Evolutionary conservation across 805 yeast genomes (phyloP).

Genomic region (Nakazawaea wyomingensis): DNA sequence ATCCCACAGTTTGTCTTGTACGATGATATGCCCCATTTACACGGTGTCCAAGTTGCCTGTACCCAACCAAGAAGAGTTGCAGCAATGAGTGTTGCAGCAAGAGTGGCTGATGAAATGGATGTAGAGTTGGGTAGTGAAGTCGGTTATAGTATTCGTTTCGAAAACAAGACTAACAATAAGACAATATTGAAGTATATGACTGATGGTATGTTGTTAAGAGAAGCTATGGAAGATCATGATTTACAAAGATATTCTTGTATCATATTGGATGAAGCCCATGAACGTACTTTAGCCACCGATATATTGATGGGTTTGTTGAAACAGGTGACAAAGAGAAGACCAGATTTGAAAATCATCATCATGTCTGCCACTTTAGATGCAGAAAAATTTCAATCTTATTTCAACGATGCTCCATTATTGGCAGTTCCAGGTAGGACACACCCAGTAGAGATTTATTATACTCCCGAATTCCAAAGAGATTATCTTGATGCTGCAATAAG

Average conservation of each 20-base stretch:
- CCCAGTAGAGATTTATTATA: conserved; percentile 94
- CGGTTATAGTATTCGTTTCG: conserved; percentile 93
- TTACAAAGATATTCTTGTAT: conserved; percentile 79
- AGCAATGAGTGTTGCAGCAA: conserved; percentile 96
- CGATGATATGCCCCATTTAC: conserved; percentile 88
- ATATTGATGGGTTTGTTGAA: conserved; percentile 92
- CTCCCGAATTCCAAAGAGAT: conserved; percentile 95
- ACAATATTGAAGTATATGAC: conserved; percentile 95
- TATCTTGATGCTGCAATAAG: conserved; percentile 92
- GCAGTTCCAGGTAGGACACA: conserved; percentile 98
- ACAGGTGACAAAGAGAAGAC: conserved; percentile 72
- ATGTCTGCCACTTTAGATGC: conserved; percentile 99
- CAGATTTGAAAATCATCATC: conserved; percentile 84
- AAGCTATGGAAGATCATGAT: conserved; percentile 95
- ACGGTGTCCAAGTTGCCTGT: conserved; percentile 86
- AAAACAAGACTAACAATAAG: conserved; percentile 73
- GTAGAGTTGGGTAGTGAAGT: conserved; percentile 90
- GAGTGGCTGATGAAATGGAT: conserved; percentile 98
- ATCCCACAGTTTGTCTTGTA: conserved; percentile 92
- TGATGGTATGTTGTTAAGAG: conserved; percentile 96
- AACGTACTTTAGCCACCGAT: conserved; percentile 94
- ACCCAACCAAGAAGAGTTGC: conserved; percentile 98
- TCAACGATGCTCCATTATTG: conserved; percentile 85
- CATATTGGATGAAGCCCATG: conserved; percentile 96
- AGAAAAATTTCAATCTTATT: conserved; percentile 87